Evolutionary conservation across 2,329 filamentous ascomycete genomes (phyloP).

Genomic region (Alternaria infectoria): DNA sequence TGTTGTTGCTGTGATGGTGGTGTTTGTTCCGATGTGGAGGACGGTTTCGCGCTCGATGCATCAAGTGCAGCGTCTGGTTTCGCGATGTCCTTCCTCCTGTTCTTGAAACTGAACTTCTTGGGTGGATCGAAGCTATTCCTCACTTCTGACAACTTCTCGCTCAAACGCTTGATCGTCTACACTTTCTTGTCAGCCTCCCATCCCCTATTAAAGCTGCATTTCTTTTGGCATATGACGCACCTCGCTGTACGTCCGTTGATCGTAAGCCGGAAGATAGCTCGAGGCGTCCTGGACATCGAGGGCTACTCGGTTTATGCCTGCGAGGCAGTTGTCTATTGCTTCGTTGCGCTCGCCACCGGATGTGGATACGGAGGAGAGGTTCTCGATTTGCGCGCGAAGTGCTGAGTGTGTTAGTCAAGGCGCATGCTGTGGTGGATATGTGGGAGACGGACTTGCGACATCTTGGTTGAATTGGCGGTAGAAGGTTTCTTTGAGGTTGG

Average conservation of each 20-base stretch:
- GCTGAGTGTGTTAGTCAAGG: constrained; percentile 56
- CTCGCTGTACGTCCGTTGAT: constrained; percentile 84
- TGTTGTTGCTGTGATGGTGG: constrained; percentile 46
- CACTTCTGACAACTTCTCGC: constrained; percentile 76
- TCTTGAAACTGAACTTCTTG: constrained; percentile 84
- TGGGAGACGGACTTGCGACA: constrained; percentile 64
- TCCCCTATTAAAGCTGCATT: constrained; percentile 71
- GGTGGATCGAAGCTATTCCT: constrained; percentile 71
- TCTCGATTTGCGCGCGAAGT: constrained; percentile 76
- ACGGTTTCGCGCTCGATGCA: not conserved
- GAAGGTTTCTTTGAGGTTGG: constrained; percentile 74
- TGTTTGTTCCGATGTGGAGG: constrained; percentile 11
- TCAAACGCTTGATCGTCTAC: constrained; percentile 79
- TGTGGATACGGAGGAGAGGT: constrained; percentile 67
- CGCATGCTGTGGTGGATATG: not conserved
- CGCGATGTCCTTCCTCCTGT: constrained; percentile 58
- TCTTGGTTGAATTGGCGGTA: constrained; percentile 83
- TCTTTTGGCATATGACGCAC: constrained; percentile 80
- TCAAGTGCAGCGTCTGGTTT: not conserved
- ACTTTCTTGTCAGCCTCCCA: constrained; percentile 52
- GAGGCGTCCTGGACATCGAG: constrained; percentile 85
- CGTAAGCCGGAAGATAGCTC: constrained; percentile 83
- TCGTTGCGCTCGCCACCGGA: constrained; percentile 78
- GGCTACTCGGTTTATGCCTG: constrained; percentile 79
- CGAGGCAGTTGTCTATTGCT: constrained; percentile 79